Conservation (phyloP, 441 rosid species). For the Populus tomentosa region DNA sequence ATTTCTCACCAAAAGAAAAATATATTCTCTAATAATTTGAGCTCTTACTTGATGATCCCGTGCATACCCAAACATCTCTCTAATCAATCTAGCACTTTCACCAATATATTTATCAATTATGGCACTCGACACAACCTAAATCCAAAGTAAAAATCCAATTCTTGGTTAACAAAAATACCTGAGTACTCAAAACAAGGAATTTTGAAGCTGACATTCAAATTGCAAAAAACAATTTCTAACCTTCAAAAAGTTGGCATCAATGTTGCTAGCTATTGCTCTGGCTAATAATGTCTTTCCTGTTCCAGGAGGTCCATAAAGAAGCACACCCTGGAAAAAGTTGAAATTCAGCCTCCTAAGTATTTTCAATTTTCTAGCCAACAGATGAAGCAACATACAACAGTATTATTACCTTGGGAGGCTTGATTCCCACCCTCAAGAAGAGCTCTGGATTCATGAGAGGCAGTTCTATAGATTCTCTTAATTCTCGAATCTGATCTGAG, state of each 20-base stretch:
- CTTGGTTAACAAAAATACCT: background rate
- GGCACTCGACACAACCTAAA: conserved; percentile 94
- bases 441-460: conserved; percentile 99
- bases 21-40: background rate
- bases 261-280: conserved; percentile 83
- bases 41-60: conserved; percentile 85
- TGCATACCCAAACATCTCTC: conserved; percentile 98
- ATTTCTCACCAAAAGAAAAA: background rate
- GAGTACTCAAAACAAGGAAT: background rate
- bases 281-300: conserved; percentile 90
- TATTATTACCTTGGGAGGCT: conserved; percentile 83
- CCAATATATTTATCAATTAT: conserved; percentile 96
- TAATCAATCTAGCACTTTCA: conserved; percentile 91
- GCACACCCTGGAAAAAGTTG: conserved; percentile 65
- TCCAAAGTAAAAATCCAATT: background rate
- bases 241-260: conserved; percentile 87
- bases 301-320: conserved; percentile 95
- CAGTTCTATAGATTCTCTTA: conserved; percentile 95
- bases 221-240: conserved; percentile 27
- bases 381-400: background rate
- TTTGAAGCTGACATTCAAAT: background rate
- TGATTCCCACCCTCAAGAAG: conserved; percentile 90
- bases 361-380: background rate
- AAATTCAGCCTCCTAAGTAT: background rate
- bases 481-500: conserved; percentile 90